A percentile compares a stretch with the other conserved stretches of the same genome.
These are phyloP conservation scores for Psilocybe subaeruginosa DNA, from an alignment of 768 basidiomycete genomes.

Conservation along the genomic window DNA sequence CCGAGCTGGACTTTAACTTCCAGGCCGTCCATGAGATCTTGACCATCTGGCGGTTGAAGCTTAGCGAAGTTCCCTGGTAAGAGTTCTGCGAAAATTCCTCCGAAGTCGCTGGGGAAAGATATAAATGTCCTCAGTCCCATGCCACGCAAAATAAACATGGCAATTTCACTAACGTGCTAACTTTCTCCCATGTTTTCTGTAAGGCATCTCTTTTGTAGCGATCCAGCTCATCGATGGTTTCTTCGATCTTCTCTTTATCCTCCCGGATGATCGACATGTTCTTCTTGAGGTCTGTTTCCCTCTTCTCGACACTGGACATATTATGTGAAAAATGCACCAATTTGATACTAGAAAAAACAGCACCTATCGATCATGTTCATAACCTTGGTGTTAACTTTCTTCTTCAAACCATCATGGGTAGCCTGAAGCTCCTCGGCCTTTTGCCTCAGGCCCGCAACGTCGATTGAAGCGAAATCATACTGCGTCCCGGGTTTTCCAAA, in stretches of 20 bases:
- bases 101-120: constrained; percentile 77
- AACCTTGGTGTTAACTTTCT: constrained; percentile 94
- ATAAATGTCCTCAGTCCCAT: neutral
- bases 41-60: constrained; percentile 89
- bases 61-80: constrained; percentile 97
- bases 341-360: constrained; percentile 7
- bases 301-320: constrained; percentile 82
- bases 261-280: constrained; percentile 87
- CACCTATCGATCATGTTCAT: constrained; percentile 96
- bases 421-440: constrained; percentile 77
- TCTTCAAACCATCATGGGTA: constrained; percentile 86
- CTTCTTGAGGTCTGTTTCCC: constrained; percentile 83
- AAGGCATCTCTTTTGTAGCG: constrained; percentile 93
- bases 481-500: constrained; percentile 83
- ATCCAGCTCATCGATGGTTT: constrained; percentile 91
- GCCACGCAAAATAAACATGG: neutral
- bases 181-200: constrained; percentile 95
- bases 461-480: constrained; percentile 76
- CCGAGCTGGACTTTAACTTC: constrained; percentile 98
- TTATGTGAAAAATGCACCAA: neutral
- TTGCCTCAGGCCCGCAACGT: constrained; percentile 60
- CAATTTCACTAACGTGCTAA: constrained; percentile 68
- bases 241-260: constrained; percentile 95
- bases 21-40: constrained; percentile 92
- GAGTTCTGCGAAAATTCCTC: constrained; percentile 93